These are phyloP conservation scores for Phytopythium montanum DNA, from an alignment of 352 stramenopile genomes.

Conservation along the genomic window DNA sequence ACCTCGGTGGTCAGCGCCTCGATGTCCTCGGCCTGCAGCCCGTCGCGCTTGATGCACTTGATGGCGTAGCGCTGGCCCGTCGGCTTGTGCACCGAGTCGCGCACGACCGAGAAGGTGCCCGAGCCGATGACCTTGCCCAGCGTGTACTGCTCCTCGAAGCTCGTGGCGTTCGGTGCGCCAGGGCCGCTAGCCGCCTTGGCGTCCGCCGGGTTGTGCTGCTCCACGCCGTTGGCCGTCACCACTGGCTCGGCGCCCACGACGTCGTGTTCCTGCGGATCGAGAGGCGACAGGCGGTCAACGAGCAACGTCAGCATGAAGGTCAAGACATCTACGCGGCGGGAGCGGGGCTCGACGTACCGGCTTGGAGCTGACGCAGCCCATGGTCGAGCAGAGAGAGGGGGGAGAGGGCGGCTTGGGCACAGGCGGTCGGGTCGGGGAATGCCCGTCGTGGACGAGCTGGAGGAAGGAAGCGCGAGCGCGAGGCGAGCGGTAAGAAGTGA, in stretches of 20 bases:
- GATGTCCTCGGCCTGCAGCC: slow-evolving; percentile 81
- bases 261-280: slow-evolving; percentile 26
- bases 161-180: slow-evolving; percentile 47
- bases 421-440: slow-evolving; percentile 4
- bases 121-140: slow-evolving; percentile 87
- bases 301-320: background rate
- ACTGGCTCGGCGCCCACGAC: slow-evolving; percentile 40
- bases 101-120: slow-evolving; percentile 89
- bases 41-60: slow-evolving; percentile 91
- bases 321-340: background rate
- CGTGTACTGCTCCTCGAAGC: slow-evolving; percentile 82
- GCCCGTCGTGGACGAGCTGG: background rate
- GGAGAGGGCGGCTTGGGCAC: slow-evolving; percentile 13
- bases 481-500: background rate
- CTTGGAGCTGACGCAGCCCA: slow-evolving; percentile 80
- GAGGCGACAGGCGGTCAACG: background rate
- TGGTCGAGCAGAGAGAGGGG: slow-evolving; percentile 23
- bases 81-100: slow-evolving; percentile 78
- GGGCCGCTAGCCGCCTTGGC: slow-evolving; percentile 4
- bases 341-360: slow-evolving; percentile 16
- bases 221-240: slow-evolving; percentile 12
- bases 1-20: slow-evolving; percentile 86
- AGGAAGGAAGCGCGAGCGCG: background rate
- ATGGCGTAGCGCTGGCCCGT: slow-evolving; percentile 86
- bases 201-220: slow-evolving; percentile 16